These are phyloP conservation scores for Penicillium samsonianum DNA, from an alignment of 495 filamentous ascomycete species.

Conservation along the genomic window DNA sequence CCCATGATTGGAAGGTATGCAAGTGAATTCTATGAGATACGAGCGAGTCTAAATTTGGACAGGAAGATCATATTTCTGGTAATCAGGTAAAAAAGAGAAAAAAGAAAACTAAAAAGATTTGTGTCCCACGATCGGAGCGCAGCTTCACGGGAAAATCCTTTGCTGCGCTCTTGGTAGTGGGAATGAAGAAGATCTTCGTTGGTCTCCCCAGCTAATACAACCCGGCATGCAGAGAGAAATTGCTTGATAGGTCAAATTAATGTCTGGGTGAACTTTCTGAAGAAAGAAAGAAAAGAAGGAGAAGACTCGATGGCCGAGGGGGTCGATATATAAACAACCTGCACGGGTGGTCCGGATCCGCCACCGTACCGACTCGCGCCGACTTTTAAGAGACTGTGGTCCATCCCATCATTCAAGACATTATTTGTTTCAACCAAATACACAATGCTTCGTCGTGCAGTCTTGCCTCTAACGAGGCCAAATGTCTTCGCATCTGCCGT, in stretches of 20 bases:
- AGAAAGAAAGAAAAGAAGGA: slow-evolving; percentile 35
- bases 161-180: slow-evolving; percentile 64
- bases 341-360: slow-evolving; percentile 26
- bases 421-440: slow-evolving; percentile 20
- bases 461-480: slow-evolving; percentile 49
- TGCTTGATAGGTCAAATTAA: slow-evolving; percentile 65
- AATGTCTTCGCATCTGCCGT: slow-evolving; percentile 42
- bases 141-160: slow-evolving; percentile 50
- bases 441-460: slow-evolving; percentile 49
- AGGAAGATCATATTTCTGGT: slow-evolving; percentile 6
- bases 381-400: slow-evolving; percentile 35
- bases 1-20: slow-evolving; percentile 22
- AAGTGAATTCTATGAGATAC: slow-evolving; percentile 6
- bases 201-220: slow-evolving; percentile 74
- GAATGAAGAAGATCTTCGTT: slow-evolving; percentile 46
- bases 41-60: slow-evolving; percentile 6
- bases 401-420: slow-evolving; percentile 20
- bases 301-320: slow-evolving; percentile 10
- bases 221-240: slow-evolving; percentile 50
- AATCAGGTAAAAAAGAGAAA: slow-evolving; percentile 9
- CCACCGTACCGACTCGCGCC: slow-evolving; percentile 30
- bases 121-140: slow-evolving; percentile 52
- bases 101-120: slow-evolving; percentile 25
- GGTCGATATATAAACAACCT: slow-evolving; percentile 28
- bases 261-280: slow-evolving; percentile 65